Base-by-base conservation (phyloP, 139 green algal species). In the Chlamydomonas schloesseri region DNA sequence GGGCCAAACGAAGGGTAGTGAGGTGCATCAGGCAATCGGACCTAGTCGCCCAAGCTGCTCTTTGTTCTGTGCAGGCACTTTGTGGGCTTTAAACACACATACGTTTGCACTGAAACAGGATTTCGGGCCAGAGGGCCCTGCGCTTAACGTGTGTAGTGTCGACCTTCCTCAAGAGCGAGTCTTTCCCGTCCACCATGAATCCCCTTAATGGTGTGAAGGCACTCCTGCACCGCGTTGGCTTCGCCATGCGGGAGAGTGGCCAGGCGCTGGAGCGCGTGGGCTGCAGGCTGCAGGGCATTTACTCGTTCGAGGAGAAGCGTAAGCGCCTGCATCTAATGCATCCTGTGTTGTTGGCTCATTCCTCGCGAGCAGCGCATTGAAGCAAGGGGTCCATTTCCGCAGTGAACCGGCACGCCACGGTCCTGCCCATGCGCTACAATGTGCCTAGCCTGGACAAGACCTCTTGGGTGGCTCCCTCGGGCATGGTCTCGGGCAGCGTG, bases 231-330 rank as follows among this genome's bases (percentile, higher is more conserved):
- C 62, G 89, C 24, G 53, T 99, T 24, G 96, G 94, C 17, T 97
- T 97, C 67, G 91, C 90, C 31, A 57, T 99, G 28, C 70, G 97
- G n/a, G 97, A 99, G 88, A 98, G 95, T 4, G 97, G 97, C 0
- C 96, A 98, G 75, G 96, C 98, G 2, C 84, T 99, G 34, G 97
- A 99, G 69, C 89, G 96, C 20, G 70, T 98, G 4, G 97, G 97
- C 17, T 97, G 94, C 73, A 58, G 76, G 0, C 72, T 99, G 82
- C 95, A 98, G 83, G 97, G 97, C 65, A 97, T 94, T 37, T 95
- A 96, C 53, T 95, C 94, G 0, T 99, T 96, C 71, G 81, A 92
- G 37, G 97, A 99, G 92, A 90, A 98, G 33, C 73, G 97, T 99
- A 82, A 91, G 95, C 50, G 11, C 14, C 33, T 71, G n/a, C n/a